Percentiles rank a stretch among this genome's conserved stretches.
phyloP scores from a whole-genome alignment of 140 eudicot species.

The Senecio squalidus region DNA sequence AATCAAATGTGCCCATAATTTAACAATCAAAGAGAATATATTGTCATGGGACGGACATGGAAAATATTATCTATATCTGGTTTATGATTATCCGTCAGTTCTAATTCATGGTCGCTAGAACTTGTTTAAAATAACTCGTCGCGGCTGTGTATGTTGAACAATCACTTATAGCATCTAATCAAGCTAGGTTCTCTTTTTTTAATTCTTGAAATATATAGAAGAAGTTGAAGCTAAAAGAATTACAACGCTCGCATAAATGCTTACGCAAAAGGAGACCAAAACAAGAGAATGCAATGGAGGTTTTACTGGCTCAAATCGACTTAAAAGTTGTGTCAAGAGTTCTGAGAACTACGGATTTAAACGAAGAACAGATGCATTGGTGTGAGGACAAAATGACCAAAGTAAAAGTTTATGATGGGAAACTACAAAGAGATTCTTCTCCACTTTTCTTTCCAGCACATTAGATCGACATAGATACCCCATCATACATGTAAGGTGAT shows the following conservation, averaged over 20 bases:
- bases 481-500: conserved; percentile 7
- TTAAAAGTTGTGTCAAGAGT: conserved; percentile 90
- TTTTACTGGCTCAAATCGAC: conserved; percentile 78
- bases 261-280: conserved; percentile 41
- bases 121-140: too few species aligned
- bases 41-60: too few species aligned
- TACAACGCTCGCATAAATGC: conserved; percentile 48
- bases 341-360: conserved; percentile 66
- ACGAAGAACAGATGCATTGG: conserved; percentile 83
- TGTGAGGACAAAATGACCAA: conserved; percentile 88
- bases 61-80: too few species aligned
- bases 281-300: conserved; percentile 54
- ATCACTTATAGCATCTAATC: too few species aligned
- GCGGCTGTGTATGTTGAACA: too few species aligned
- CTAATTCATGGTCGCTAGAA: too few species aligned
- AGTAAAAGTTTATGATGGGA: conserved; percentile 66
- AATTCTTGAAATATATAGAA: conserved; percentile 37
- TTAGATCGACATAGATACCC: conserved; percentile 28
- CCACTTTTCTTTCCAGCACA: conserved; percentile 98
- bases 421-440: conserved; percentile 84
- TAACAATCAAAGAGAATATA: too few species aligned
- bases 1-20: too few species aligned
- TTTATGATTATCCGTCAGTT: too few species aligned
- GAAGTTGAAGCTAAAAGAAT: conserved; percentile 59
- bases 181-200: not conserved